Percentiles rank a stretch among this genome's conserved stretches.
Evolutionary conservation across 768 basidiomycete genomes (phyloP).

Genomic region (Serendipita sp.): DNA sequence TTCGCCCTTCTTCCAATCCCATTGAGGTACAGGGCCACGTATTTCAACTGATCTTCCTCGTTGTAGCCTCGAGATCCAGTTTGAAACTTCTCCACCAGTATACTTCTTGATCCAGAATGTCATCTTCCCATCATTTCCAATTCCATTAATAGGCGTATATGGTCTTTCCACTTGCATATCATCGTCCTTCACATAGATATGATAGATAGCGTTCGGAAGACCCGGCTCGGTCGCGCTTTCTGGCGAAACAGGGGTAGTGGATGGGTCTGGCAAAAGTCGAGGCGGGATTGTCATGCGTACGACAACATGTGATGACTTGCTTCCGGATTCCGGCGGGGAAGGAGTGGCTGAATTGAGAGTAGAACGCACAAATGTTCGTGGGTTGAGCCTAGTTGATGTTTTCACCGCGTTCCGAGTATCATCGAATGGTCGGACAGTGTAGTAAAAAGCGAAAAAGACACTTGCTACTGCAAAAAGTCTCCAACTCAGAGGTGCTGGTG

Average conservation of each 20-base stretch:
- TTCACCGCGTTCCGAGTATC: no score
- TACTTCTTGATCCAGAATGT: constrained; percentile 72
- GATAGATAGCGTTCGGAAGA: constrained; percentile 37
- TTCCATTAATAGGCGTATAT: constrained; percentile 64
- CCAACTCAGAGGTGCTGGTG: neutral
- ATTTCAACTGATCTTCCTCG: constrained; percentile 55
- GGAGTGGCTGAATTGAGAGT: neutral
- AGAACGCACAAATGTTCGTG: neutral
- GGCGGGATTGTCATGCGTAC: neutral
- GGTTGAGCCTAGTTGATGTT: neutral
- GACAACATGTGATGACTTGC: neutral
- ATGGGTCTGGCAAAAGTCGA: neutral
- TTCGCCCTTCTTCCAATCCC: constrained; percentile 32
- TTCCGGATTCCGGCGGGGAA: neutral
- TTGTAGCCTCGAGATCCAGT: constrained; percentile 61
- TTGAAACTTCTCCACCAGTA: constrained; percentile 58
- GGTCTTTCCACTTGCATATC: constrained; percentile 79
- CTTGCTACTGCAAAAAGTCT: neutral
- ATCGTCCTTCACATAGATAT: constrained; percentile 67
- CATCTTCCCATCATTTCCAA: constrained; percentile 42
- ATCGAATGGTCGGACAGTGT: neutral
- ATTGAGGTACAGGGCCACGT: constrained; percentile 58
- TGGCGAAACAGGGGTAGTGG: no score
- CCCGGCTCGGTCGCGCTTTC: no score
- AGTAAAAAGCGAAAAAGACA: neutral